Conservation (phyloP, 192 early-diverging fungal genomes). For the Gryganskiella cystojenkinii region DNA sequence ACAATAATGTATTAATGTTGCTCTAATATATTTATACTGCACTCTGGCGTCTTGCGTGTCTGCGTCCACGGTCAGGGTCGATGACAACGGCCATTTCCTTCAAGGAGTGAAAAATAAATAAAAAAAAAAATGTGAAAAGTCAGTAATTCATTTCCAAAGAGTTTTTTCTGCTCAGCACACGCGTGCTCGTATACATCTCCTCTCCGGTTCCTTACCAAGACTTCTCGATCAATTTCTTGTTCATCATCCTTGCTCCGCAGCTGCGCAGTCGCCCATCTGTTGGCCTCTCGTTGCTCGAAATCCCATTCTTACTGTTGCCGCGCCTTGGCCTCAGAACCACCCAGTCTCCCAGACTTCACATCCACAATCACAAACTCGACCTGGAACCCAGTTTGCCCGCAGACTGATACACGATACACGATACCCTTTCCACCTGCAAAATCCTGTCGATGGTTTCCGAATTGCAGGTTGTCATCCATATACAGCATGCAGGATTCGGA, state of each 20-base stretch:
- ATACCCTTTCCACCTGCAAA: slow-evolving; percentile 34
- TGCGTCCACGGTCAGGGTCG: slow-evolving; percentile 36
- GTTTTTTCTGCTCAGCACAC: background rate
- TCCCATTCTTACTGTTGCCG: slow-evolving; percentile 58
- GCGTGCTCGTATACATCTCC: too few species aligned
- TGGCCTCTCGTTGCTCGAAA: slow-evolving; percentile 62
- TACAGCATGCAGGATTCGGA: slow-evolving; percentile 53
- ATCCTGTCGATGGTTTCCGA: slow-evolving; percentile 57
- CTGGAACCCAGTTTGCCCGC: slow-evolving; percentile 38
- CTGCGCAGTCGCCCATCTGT: slow-evolving; percentile 53
- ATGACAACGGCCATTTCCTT: slow-evolving; percentile 47
- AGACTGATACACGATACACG: slow-evolving; percentile 39
- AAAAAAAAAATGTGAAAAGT: background rate
- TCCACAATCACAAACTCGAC: slow-evolving; percentile 55
- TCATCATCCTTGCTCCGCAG: slow-evolving; percentile 47
- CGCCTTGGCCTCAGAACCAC: slow-evolving; percentile 52
- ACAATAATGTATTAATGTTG: too few species aligned
- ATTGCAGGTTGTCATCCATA: slow-evolving; percentile 60
- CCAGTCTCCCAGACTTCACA: slow-evolving; percentile 63
- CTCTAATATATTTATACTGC: slow-evolving; percentile 10
- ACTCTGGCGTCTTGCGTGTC: slow-evolving; percentile 24
- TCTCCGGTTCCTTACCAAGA: slow-evolving; percentile 43
- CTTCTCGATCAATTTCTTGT: slow-evolving; percentile 56
- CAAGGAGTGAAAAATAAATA: too few species aligned
- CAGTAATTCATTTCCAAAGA: background rate